Evolutionary conservation across 768 basidiomycete species (phyloP).

Genomic region (Termitomyces sp.): DNA sequence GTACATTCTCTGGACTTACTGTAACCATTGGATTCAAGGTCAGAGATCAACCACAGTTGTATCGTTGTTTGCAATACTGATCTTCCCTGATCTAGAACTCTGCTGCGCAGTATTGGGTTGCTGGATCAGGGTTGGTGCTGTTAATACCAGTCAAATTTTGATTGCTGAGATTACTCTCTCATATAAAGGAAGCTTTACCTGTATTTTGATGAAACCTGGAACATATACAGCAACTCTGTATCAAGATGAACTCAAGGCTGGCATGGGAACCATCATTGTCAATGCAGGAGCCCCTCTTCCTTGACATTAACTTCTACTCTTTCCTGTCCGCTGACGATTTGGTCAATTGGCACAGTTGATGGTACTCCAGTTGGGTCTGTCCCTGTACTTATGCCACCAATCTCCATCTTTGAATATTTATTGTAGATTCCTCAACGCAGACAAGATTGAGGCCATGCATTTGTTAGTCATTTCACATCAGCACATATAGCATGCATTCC

Average conservation of each 20-base stretch:
- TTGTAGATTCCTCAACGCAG: constrained; percentile 45
- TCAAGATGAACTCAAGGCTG: constrained; percentile 45
- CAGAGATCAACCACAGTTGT: background rate
- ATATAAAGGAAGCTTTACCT: constrained; percentile 38
- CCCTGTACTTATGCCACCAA: background rate
- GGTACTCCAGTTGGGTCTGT: constrained; percentile 41
- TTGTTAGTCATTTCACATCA: constrained; percentile 30
- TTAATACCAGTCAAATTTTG: background rate
- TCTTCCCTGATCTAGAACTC: constrained; percentile 30
- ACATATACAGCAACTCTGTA: constrained; percentile 46
- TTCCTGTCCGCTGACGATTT: constrained; percentile 36
- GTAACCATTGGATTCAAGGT: constrained; percentile 45
- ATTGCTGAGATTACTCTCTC: background rate
- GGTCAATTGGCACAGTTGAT: constrained; percentile 47
- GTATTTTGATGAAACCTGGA: constrained; percentile 47
- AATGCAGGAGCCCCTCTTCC: constrained; percentile 35
- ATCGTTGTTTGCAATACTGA: background rate
- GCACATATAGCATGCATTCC: background rate
- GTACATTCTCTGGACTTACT: constrained; percentile 36
- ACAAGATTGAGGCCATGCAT: constrained; percentile 50
- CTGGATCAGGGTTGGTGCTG: constrained; percentile 33
- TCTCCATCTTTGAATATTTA: background rate
- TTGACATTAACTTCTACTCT: constrained; percentile 31
- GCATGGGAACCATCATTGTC: constrained; percentile 41
- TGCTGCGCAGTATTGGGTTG: constrained; percentile 47